Evolutionary conservation across 1,139 yeast genomes (phyloP).

Genomic region (Debaryomycetaceae sp.): DNA sequence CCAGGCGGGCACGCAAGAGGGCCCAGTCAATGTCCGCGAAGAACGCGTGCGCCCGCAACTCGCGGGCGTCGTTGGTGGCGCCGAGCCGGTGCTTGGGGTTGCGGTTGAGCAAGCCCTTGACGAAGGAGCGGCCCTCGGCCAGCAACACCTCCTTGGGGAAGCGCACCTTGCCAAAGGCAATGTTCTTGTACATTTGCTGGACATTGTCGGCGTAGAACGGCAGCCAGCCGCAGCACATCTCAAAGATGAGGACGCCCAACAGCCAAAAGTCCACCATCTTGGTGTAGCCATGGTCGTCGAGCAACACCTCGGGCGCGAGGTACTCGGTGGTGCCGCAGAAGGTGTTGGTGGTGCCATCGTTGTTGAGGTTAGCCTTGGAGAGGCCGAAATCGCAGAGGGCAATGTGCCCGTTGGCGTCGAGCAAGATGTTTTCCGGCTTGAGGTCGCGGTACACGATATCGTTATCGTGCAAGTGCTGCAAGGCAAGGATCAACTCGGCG

Average conservation of each 20-base stretch:
- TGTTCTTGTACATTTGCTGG: slow-evolving; percentile 96
- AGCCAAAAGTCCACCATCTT: slow-evolving; percentile 88
- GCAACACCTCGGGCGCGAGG: slow-evolving; percentile 68
- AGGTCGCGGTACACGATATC: slow-evolving; percentile 91
- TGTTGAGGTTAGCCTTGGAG: slow-evolving; percentile 80
- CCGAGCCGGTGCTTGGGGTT: slow-evolving; percentile 94
- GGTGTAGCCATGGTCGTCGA: slow-evolving; percentile 78
- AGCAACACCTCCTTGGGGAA: slow-evolving; percentile 93
- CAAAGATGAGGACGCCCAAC: slow-evolving; percentile 68
- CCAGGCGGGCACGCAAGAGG: slow-evolving; percentile 59
- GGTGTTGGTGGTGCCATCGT: slow-evolving; percentile 89
- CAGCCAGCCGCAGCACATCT: slow-evolving; percentile 99
- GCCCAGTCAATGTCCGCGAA: slow-evolving; percentile 89
- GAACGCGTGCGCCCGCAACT: slow-evolving; percentile 82
- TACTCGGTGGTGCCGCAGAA: slow-evolving; percentile 97
- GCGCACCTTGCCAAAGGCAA: slow-evolving; percentile 94
- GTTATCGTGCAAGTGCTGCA: slow-evolving; percentile 86
- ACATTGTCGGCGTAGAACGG: slow-evolving; percentile 96
- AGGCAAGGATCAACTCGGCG: slow-evolving; percentile 85
- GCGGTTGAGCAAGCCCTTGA: slow-evolving; percentile 85
- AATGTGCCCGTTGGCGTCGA: slow-evolving; percentile 95
- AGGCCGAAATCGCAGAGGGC: slow-evolving; percentile 95
- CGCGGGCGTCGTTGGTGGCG: slow-evolving; percentile 83
- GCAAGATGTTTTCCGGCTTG: slow-evolving; percentile 85
- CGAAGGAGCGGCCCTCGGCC: slow-evolving; percentile 87